A percentile compares a stretch with the other conserved stretches of the same genome.
Conservation (phyloP, 2,329 filamentous ascomycete genomes). For the Dryadomyces quercus-mongolicae region DNA sequence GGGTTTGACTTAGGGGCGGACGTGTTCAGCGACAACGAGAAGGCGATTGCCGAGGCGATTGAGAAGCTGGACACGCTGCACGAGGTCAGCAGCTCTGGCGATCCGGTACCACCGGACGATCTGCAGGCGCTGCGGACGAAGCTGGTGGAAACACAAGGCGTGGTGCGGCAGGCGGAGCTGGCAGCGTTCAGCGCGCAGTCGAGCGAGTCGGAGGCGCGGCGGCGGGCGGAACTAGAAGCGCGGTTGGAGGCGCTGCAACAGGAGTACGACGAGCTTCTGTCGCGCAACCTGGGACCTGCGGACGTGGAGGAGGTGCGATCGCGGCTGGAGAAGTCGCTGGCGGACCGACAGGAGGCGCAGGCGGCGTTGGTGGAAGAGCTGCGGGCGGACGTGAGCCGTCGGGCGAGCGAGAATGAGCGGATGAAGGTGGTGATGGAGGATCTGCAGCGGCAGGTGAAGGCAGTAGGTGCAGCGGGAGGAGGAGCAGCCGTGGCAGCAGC, state of each 20-base stretch:
- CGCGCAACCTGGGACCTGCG: conserved; percentile 62
- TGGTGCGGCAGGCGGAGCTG: conserved; percentile 85
- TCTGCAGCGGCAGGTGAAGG: conserved; percentile 62
- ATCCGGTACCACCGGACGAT: conserved; percentile 70
- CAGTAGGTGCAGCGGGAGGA: conserved; percentile 30
- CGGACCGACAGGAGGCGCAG: conserved; percentile 62
- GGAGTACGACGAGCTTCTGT: conserved; percentile 74
- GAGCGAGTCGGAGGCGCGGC: conserved; percentile 52
- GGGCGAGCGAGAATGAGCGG: conserved; percentile 69
- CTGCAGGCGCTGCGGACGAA: conserved; percentile 64
- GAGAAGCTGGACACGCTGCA: conserved; percentile 70
- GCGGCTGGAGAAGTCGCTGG: conserved; percentile 64
- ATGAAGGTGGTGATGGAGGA: conserved; percentile 73
- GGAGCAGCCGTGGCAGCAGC: conserved; percentile 24
- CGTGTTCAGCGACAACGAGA: conserved; percentile 87
- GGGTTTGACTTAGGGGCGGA: conserved; percentile 90
- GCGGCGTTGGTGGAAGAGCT: conserved; percentile 64
- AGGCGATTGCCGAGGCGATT: conserved; percentile 71
- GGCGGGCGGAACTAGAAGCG: conserved; percentile 64
- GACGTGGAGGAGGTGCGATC: conserved; percentile 80
- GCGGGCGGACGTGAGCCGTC: conserved; percentile 61
- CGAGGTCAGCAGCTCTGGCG: conserved; percentile 63
- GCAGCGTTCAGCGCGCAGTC: conserved; percentile 61
- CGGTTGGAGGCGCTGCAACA: conserved; percentile 62
- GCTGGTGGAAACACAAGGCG: conserved; percentile 79